Conservation (phyloP, 805 yeast genomes). For the Candida khao-thaluensis region DNA sequence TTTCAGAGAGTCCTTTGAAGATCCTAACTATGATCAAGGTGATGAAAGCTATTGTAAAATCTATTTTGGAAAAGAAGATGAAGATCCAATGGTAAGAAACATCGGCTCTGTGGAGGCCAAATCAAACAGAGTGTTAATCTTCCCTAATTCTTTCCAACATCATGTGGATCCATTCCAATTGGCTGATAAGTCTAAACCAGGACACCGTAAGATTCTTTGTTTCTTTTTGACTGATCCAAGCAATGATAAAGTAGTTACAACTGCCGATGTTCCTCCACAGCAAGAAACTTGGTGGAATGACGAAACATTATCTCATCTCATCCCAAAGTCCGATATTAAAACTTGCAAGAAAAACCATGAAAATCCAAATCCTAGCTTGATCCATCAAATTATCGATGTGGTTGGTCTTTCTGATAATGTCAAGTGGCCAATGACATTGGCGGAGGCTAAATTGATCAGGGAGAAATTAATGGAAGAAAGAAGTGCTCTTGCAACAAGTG, state of each 20-base stretch:
- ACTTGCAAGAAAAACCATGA: not conserved
- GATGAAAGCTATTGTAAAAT: constrained; percentile 25
- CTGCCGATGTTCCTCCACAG: constrained; percentile 39
- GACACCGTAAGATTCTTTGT: constrained; percentile 40
- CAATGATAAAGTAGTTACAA: constrained; percentile 25
- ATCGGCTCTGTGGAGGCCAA: constrained; percentile 26
- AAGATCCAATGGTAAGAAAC: constrained; percentile 21
- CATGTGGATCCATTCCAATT: constrained; percentile 40
- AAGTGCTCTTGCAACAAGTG: constrained; percentile 9
- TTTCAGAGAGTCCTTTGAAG: constrained; percentile 29
- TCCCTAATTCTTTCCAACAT: constrained; percentile 41
- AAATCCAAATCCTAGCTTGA: too few species aligned
- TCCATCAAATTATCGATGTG: too few species aligned
- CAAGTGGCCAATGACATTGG: constrained; percentile 7
- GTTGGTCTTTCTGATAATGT: not conserved
- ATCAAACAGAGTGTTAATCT: constrained; percentile 31
- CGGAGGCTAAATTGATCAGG: constrained; percentile 25
- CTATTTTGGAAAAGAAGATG: constrained; percentile 32
- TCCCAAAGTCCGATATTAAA: not conserved
- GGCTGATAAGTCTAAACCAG: constrained; percentile 32
- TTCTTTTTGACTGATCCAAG: constrained; percentile 40
- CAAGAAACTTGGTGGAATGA: constrained; percentile 33
- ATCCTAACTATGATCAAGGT: constrained; percentile 35
- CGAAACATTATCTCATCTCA: not conserved
- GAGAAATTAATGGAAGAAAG: constrained; percentile 35